Evolutionary conservation across 1,284 basidiomycete species (phyloP).

Genomic region (Ceraceosorus guamensis): DNA sequence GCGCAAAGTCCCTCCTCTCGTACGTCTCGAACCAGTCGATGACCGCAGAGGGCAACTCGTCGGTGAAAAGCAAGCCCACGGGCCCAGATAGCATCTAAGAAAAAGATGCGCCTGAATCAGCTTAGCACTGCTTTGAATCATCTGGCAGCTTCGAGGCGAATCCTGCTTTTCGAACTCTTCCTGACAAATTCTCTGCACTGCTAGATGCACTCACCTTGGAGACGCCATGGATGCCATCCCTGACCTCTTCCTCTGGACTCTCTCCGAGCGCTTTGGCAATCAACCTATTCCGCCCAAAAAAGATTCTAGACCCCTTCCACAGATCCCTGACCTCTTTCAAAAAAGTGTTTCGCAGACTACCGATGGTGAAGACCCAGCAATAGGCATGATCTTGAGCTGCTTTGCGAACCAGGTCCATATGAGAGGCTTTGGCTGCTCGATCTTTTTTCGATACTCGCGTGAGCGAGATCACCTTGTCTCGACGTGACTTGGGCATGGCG

Average conservation of each 20-base stretch:
- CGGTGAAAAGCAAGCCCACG: constrained; percentile 85
- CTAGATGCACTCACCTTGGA: constrained; percentile 67
- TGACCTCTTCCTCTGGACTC: constrained; percentile 77
- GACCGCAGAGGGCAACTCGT: constrained; percentile 78
- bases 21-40: constrained; percentile 91
- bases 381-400: constrained; percentile 68
- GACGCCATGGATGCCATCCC: constrained; percentile 69
- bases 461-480: constrained; percentile 53
- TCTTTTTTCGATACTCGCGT: constrained; percentile 55
- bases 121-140: too few species aligned
- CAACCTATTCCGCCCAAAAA: constrained; percentile 84
- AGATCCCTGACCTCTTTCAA: constrained; percentile 84
- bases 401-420: constrained; percentile 68
- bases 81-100: constrained; percentile 82
- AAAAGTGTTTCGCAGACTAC: constrained; percentile 88
- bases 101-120: constrained; percentile 5
- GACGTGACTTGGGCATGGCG: constrained; percentile 48
- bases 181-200: too few species aligned
- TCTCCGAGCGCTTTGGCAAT: constrained; percentile 94
- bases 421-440: constrained; percentile 67
- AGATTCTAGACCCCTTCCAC: constrained; percentile 78
- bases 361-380: constrained; percentile 89
- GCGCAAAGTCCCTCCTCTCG: constrained; percentile 81
- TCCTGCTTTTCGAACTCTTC: too few species aligned
- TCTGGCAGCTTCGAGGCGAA: too few species aligned